Conservation (phyloP, 1,139 yeast species). For the Nakaseomyces nivariensis region DNA sequence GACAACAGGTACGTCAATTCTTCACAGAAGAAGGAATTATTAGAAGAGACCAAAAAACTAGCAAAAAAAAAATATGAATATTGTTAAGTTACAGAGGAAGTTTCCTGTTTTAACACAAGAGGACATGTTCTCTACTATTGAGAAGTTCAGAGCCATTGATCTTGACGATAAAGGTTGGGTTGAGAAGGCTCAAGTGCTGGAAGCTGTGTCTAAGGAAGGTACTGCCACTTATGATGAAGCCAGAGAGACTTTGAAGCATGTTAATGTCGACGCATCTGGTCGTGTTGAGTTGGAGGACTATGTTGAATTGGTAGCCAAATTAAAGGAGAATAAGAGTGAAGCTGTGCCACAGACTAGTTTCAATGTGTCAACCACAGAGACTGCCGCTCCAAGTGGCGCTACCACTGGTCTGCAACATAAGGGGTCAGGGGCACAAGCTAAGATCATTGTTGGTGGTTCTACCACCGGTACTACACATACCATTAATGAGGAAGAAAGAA, state of each 20-base stretch:
- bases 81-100: constrained; percentile 54
- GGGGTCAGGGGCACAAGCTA: constrained; percentile 44
- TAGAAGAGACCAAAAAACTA: constrained; percentile 44
- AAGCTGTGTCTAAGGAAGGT: constrained; percentile 71
- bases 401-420: constrained; percentile 37
- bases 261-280: constrained; percentile 92
- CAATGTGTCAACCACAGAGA: constrained; percentile 12
- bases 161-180: constrained; percentile 92
- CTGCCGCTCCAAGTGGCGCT: constrained; percentile 19
- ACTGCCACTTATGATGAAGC: constrained; percentile 82
- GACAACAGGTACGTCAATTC: too few species aligned
- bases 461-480: constrained; percentile 94
- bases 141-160: constrained; percentile 74
- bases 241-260: constrained; percentile 83
- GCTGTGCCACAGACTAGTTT: constrained; percentile 30
- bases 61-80: constrained; percentile 58
- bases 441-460: constrained; percentile 74
- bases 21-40: too few species aligned
- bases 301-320: constrained; percentile 71
- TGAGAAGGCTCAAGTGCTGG: constrained; percentile 83
- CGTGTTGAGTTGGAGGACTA: constrained; percentile 94
- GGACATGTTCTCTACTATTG: constrained; percentile 76
- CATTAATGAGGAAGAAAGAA: constrained; percentile 91
- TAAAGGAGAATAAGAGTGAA: constrained; percentile 38
- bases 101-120: constrained; percentile 79